Conservation (phyloP, 345 rosid species). For the Carallia pectinifolia region DNA sequence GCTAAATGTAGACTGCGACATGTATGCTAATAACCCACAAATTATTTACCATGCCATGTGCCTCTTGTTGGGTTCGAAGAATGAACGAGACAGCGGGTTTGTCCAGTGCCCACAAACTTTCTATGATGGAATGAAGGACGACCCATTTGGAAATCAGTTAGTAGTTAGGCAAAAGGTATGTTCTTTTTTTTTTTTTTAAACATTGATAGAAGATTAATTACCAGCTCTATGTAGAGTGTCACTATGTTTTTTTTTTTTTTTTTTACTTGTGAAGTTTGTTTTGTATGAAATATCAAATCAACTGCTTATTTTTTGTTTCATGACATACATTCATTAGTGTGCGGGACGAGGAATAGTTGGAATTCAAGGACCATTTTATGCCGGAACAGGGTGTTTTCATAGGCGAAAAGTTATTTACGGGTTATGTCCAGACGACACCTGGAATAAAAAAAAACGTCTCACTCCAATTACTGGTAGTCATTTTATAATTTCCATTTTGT, state of each 20-base stretch:
- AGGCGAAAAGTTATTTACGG: constrained; percentile 64
- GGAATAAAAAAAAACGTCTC: constrained; percentile 14
- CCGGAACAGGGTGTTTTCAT: constrained; percentile 61
- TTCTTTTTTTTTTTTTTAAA: neutral
- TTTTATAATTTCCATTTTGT: neutral
- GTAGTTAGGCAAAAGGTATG: constrained; percentile 23
- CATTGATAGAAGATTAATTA: neutral
- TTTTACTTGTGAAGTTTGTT: neutral
- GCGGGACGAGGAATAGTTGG: constrained; percentile 40
- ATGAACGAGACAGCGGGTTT: constrained; percentile 34
- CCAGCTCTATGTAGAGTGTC: neutral
- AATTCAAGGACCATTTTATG: constrained; percentile 51
- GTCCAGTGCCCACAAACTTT: constrained; percentile 54
- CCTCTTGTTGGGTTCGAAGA: constrained; percentile 27
- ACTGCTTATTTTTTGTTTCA: too few relatives aligned
- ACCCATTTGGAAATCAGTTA: constrained; percentile 37
- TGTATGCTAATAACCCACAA: constrained; percentile 55
- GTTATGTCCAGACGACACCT: constrained; percentile 27
- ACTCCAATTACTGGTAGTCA: constrained; percentile 16
- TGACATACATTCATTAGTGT: constrained; percentile 21
- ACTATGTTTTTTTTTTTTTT: neutral
- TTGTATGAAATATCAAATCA: neutral
- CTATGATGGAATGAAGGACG: constrained; percentile 38
- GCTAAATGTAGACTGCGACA: constrained; percentile 79
- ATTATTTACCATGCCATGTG: constrained; percentile 54